Percentiles rank a stretch among this genome's conserved stretches.
phyloP scores from a whole-genome alignment of 2,329 filamentous ascomycete species.

The Trichoderma harzianum region DNA sequence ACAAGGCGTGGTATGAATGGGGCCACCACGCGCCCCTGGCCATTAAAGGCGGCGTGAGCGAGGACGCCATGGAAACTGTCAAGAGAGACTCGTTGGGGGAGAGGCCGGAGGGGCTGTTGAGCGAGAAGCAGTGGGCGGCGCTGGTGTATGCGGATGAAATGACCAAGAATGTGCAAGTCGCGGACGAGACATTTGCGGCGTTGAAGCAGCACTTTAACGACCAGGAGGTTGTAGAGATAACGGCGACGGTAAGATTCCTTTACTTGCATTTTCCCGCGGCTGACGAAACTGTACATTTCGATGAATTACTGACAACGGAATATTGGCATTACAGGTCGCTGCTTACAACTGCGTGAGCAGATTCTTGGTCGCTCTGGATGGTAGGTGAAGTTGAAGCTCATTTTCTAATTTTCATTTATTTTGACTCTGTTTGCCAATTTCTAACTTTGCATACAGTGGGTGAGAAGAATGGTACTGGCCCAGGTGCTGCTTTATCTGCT shows the following conservation, averaged over 20 bases:
- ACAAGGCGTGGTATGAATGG: constrained; percentile 85
- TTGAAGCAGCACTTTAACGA: constrained; percentile 63
- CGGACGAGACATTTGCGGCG: constrained; percentile 62
- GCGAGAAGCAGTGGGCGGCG: constrained; percentile 62
- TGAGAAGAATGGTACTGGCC: constrained; percentile 53
- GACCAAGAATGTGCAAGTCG: constrained; percentile 69
- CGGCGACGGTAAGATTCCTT: constrained; percentile 57
- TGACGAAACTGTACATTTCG: neutral
- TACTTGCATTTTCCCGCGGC: neutral
- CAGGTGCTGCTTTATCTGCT: constrained; percentile 37
- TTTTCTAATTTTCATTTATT: neutral
- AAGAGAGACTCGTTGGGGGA: constrained; percentile 33
- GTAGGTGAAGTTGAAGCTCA: constrained; percentile 39
- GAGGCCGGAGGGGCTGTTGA: constrained; percentile 47
- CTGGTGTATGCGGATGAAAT: constrained; percentile 78
- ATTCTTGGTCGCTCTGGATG: constrained; percentile 78
- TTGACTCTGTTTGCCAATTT: neutral
- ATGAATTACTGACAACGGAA: neutral
- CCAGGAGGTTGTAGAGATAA: constrained; percentile 75
- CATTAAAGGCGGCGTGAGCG: constrained; percentile 53
- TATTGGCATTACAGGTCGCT: constrained; percentile 45
- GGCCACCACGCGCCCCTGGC: constrained; percentile 70
- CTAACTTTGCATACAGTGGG: constrained; percentile 43
- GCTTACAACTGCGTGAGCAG: constrained; percentile 83
- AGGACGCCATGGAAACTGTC: constrained; percentile 46